Evolutionary conservation across 129 eudicot species (phyloP).

Genomic region (sunflower (Helianthus annuus)): HanXRQr2.0-SUNRISE NC_035434.2:83608729-83609228

Average conservation of each 20-base stretch:
- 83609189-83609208: neutral
- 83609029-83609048: constrained; percentile 9
- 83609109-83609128: constrained; percentile 20
- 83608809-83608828: constrained; percentile 77
- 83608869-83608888: constrained; percentile 78
- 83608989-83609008: constrained; percentile 5
- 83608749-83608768: constrained; percentile 66
- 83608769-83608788: constrained; percentile 61
- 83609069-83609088: no score
- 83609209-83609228: neutral
- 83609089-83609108: constrained; percentile 11
- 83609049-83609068: neutral
- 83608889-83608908: constrained; percentile 94
- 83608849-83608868: constrained; percentile 96
- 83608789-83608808: constrained; percentile 78
- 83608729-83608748: constrained; percentile 26
- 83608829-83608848: constrained; percentile 91
- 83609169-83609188: constrained; percentile 9
- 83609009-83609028: constrained; percentile 6
- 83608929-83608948: constrained; percentile 76
- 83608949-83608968: neutral
- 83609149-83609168: constrained; percentile 10
- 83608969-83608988: neutral
- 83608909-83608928: constrained; percentile 83
- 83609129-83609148: neutral